Evolutionary conservation across 805 yeast genomes (phyloP).

Genomic region (Candida michaelii): DNA sequence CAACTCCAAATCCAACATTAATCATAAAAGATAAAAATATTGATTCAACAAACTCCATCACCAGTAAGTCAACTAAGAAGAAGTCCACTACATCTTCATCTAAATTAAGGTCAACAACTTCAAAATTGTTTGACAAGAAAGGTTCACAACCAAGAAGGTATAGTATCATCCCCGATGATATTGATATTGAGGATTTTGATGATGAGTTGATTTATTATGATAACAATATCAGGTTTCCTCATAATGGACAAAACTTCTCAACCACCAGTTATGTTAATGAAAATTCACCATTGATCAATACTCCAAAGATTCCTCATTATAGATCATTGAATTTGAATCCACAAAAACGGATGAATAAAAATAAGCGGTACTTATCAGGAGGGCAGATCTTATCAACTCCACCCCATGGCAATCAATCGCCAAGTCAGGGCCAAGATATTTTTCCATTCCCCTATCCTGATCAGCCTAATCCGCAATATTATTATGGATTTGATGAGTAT

Average conservation of each 20-base stretch:
- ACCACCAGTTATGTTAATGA: conserved; percentile 27
- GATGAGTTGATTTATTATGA: conserved; percentile 52
- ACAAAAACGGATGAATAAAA: conserved; percentile 22
- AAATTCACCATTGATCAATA: conserved; percentile 29
- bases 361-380: conserved; percentile 40
- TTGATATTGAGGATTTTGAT: conserved; percentile 53
- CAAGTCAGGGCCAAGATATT: conserved; percentile 21
- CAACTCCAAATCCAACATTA: not conserved
- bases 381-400: conserved; percentile 21
- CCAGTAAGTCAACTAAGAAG: conserved; percentile 23
- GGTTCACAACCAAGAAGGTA: conserved; percentile 73
- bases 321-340: conserved; percentile 39
- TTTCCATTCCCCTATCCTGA: conserved; percentile 38
- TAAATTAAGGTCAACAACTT: conserved; percentile 64
- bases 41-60: conserved; percentile 14
- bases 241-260: conserved; percentile 20
- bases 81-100: conserved; percentile 37
- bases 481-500: conserved; percentile 40
- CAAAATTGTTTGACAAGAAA: conserved; percentile 69
- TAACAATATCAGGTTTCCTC: conserved; percentile 39
- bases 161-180: conserved; percentile 67
- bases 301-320: conserved; percentile 36
- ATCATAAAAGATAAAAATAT: conserved; percentile 3
- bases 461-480: conserved; percentile 24
- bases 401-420: conserved; percentile 1